Base-by-base conservation (phyloP, 441 rosid species). In the Manihot esculenta region DNA sequence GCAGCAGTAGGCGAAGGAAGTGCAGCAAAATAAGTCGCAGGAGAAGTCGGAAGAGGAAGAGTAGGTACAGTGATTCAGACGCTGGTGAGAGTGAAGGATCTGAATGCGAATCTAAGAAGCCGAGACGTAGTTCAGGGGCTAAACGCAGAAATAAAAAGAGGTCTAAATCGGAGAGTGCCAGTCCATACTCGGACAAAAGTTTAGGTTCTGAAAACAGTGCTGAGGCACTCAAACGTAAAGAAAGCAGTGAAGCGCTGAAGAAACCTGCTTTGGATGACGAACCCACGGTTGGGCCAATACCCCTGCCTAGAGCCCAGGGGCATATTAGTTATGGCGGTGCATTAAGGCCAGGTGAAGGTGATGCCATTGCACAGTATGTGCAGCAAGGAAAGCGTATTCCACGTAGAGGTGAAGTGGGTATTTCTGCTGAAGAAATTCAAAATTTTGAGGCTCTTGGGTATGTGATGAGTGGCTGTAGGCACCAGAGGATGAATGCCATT, bases 381-480 rank as follows among this genome's bases (percentile, higher is more conserved):
- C 97, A 94, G 72, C 97, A 94, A 85, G 95, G 99, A 64, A 94
- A 94, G 78, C 96, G 97, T 87, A 94, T 94, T 57, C 99, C 97
- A 1, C 90, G 96, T 60, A 90, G 99, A 90, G 99, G 99, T 72
- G 99, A 94, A 86, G 99, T 94, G 83, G 97, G 97, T 86, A 89
- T 94, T 49, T 89, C 92, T 24, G 97, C 97, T 1, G 99, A 94
- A 10, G 97, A 92, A 83, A 94, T 94, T 84, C 85, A 80, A 67
- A 94, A 86, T 80, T 92, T 89, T 70, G 97, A 94, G 86, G n/a
- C 50, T 77, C 97, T 94, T 80, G 97, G 97, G 68, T 90, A 88
- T 79, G 99, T 94, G 75, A 94, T 92, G 99, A 94, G 99, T 85
- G 99, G 97, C 68, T 88, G 97, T 72, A 90, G 99, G 77, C 99